phyloP scores from a whole-genome alignment of 2,329 filamentous ascomycete species.

The Pyrenophora graminea region DNA sequence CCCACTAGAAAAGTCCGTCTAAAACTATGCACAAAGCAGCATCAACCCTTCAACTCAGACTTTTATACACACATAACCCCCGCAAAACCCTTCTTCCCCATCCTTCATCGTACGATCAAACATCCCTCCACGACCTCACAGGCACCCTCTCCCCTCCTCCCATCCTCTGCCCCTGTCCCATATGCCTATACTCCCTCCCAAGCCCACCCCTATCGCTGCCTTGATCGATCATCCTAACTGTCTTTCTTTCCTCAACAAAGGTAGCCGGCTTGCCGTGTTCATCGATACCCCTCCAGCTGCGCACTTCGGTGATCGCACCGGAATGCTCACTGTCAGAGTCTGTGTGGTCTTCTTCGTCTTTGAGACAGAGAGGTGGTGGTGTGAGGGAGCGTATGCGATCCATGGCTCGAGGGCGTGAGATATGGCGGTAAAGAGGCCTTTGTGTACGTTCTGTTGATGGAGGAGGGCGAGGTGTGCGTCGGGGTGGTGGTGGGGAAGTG shows the following conservation, averaged over 20 bases:
- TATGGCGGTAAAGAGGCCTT: constrained; percentile 20
- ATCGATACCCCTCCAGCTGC: constrained; percentile 35
- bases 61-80: neutral
- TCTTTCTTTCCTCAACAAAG: constrained; percentile 32
- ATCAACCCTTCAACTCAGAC: neutral
- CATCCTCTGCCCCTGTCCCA: neutral
- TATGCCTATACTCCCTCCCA: constrained; percentile 4
- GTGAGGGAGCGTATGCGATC: constrained; percentile 13
- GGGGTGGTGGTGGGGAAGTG: constrained; percentile 16
- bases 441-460: constrained; percentile 7
- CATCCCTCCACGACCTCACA: constrained; percentile 14
- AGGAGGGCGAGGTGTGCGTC: neutral
- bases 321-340: constrained; percentile 31
- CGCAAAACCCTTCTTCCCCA: neutral
- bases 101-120: neutral
- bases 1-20: no score
- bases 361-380: constrained; percentile 7
- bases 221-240: constrained; percentile 16
- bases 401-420: constrained; percentile 11
- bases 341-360: constrained; percentile 24
- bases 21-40: no score
- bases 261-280: constrained; percentile 35
- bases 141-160: constrained; percentile 3
- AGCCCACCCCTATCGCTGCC: constrained; percentile 12
- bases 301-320: constrained; percentile 22